Evolutionary conservation across 345 rosid genomes (phyloP), one percentile per base, ranked within the genome.

Genomic region (Rhizophora mangle): DNA sequence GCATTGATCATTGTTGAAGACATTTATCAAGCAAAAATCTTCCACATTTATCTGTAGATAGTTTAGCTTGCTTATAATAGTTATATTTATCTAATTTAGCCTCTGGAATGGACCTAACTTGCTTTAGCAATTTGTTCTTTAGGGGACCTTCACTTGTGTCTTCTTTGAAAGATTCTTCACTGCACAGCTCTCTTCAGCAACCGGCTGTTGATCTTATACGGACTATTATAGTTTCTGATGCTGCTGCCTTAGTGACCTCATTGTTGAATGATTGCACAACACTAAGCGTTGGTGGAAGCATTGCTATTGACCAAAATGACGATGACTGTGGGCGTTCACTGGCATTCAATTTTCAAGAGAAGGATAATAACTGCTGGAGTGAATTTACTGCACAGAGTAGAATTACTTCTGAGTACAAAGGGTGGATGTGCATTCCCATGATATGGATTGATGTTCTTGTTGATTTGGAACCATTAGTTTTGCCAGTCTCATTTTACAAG

Each of bases 121-220:
- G 72, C 64, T 69, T 60, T 29, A 24, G 19, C 39, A 67, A 62
- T 58, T 71, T 67, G 69, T 68, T 82, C 76, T 74, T 73, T 88
- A 95, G 99, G 99, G 93, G 88, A 21, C 96, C 99, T 76, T 84
- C 91, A 68, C 96, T 95, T 68, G 87, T 92, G 79, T 84, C 96
- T 63, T 88, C 87, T 66, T 76, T 86, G 79, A 92, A 83, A 81
- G 99, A 95, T 87, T 78, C 88, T 76, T 86, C 96, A 21, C 96
- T 95, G 74, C 93, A 95, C 78, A 82, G 78, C 75, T 88, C 99
- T 56, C 81, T 95, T 69, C 85, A 92, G 67, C 96, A 88, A 73
- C 97, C 99, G 82, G 99, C 99, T 43, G 77, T 92, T 82, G 96
- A 92, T 84, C 97, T 92, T 54, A 74, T 95, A 43, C 89, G 88